phyloP scores from a whole-genome alignment of 2,329 filamentous ascomycete genomes.

The Ophiobolus disseminans region DNA sequence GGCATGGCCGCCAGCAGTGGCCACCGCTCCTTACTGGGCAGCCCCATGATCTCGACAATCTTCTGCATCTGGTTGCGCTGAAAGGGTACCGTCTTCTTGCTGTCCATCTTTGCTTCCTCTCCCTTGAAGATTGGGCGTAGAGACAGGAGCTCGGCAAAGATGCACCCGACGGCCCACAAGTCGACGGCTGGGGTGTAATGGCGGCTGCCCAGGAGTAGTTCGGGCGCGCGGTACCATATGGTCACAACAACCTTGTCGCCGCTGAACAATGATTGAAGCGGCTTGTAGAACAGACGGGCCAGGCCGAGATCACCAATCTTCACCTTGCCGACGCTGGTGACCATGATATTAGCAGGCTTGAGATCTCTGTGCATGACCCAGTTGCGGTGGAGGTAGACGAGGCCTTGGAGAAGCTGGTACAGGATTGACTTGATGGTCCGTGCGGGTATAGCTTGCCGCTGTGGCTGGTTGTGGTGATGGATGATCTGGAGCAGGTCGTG shows the following conservation, averaged over 20 bases:
- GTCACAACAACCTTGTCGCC: conserved; percentile 99
- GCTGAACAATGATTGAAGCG: conserved; percentile 85
- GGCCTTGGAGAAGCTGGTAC: conserved; percentile 93
- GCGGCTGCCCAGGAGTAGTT: conserved; percentile 87
- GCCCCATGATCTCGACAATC: conserved; percentile 94
- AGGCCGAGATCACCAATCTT: conserved; percentile 95
- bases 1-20: conserved; percentile 84
- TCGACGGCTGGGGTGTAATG: conserved; percentile 98
- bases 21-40: conserved; percentile 90
- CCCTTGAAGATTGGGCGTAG: conserved; percentile 96
- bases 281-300: conserved; percentile 91
- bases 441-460: conserved; percentile 86
- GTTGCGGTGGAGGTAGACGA: conserved; percentile 92
- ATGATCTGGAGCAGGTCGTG: conserved; percentile 98
- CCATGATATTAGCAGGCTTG: conserved; percentile 99
- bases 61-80: conserved; percentile 99
- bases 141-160: conserved; percentile 92
- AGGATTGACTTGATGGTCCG: conserved; percentile 91
- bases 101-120: conserved; percentile 98
- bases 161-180: conserved; percentile 97
- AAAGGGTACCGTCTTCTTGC: conserved; percentile 95
- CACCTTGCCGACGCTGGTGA: conserved; percentile 86
- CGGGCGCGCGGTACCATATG: conserved; percentile 97
- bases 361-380: conserved; percentile 98
- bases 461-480: conserved; percentile 92